phyloP scores from a whole-genome alignment of 1,139 yeast species.

The Saccharomyces hybrid region DNA sequence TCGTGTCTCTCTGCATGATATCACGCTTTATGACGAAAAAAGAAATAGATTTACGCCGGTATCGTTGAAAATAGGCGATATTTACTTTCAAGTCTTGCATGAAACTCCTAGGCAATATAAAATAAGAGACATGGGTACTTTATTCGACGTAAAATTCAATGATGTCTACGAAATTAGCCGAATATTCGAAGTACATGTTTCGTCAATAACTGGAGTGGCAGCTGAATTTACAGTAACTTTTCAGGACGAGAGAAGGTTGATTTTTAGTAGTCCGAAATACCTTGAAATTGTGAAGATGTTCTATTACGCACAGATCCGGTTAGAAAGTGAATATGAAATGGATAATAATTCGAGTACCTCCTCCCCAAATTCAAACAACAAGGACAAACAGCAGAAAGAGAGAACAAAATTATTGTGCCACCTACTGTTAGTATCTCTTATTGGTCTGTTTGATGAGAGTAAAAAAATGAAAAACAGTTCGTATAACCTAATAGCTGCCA shows the following conservation, averaged over 20 bases:
- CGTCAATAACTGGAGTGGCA: conserved; percentile 44
- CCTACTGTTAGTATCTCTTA: conserved; percentile 55
- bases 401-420: conserved; percentile 39
- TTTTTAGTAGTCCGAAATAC: conserved; percentile 52
- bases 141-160: conserved; percentile 35
- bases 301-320: conserved; percentile 52
- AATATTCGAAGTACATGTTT: conserved; percentile 46
- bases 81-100: conserved; percentile 49
- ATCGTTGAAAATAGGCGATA: conserved; percentile 60
- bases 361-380: conserved; percentile 11
- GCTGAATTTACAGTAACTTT: conserved; percentile 56
- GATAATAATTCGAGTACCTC: conserved; percentile 12
- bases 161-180: conserved; percentile 49
- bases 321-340: conserved; percentile 36
- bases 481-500: conserved; percentile 55
- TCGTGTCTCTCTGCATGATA: conserved; percentile 40
- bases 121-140: conserved; percentile 26
- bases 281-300: conserved; percentile 62
- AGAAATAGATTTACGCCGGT: conserved; percentile 45
- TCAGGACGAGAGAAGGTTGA: conserved; percentile 39
- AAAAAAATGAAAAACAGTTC: conserved; percentile 58
- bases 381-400: conserved; percentile 5
- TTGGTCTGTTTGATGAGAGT: conserved; percentile 56
- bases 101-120: conserved; percentile 37
- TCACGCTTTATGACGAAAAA: conserved; percentile 38